Evolutionary conservation across 139 green algal species (phyloP).

Genomic region (Diplosphaera chodatii): DNA sequence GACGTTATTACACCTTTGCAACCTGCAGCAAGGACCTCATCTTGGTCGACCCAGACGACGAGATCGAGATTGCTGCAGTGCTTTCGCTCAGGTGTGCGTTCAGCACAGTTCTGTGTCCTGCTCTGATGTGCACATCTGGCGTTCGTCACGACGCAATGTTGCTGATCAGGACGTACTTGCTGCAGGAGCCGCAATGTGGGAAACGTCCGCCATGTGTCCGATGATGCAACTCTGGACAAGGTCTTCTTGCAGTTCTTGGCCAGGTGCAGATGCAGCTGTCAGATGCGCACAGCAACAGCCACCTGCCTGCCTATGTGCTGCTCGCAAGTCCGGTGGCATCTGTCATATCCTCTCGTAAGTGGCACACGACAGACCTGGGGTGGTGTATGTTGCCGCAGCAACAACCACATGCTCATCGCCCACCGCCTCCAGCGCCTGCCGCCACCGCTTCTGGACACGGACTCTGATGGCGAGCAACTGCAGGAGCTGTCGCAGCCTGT

Average conservation of each 20-base stretch:
- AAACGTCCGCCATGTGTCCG: slow-evolving; percentile 27
- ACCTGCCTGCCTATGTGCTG: too few relatives aligned
- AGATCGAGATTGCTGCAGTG: slow-evolving; percentile 54
- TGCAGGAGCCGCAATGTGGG: slow-evolving; percentile 27
- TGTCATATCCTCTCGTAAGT: too few relatives aligned
- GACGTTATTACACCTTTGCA: too few relatives aligned
- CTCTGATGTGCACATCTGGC: too few relatives aligned
- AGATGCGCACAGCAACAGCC: too few relatives aligned
- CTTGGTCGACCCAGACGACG: slow-evolving; percentile 65
- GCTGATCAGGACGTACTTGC: too few relatives aligned
- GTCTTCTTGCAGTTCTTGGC: slow-evolving; percentile 46
- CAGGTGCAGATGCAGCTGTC: too few relatives aligned
- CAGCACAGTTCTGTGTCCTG: too few relatives aligned
- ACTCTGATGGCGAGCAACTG: neutral
- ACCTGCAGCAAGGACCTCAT: slow-evolving; percentile 78
- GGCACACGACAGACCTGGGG: too few relatives aligned
- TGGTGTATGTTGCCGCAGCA: slow-evolving; percentile 3
- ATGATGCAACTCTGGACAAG: slow-evolving; percentile 46
- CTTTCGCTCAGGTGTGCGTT: slow-evolving; percentile 38
- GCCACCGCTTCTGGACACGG: neutral
- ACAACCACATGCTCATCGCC: slow-evolving; percentile 55
- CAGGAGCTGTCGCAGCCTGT: neutral
- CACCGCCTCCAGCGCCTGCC: neutral
- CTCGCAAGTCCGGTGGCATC: too few relatives aligned
- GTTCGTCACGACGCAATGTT: too few relatives aligned